Evolutionary conservation across 1,284 basidiomycete species (phyloP), one percentile per base, ranked within the genome.

Genomic region (Acaromyces ingoldii): DNA sequence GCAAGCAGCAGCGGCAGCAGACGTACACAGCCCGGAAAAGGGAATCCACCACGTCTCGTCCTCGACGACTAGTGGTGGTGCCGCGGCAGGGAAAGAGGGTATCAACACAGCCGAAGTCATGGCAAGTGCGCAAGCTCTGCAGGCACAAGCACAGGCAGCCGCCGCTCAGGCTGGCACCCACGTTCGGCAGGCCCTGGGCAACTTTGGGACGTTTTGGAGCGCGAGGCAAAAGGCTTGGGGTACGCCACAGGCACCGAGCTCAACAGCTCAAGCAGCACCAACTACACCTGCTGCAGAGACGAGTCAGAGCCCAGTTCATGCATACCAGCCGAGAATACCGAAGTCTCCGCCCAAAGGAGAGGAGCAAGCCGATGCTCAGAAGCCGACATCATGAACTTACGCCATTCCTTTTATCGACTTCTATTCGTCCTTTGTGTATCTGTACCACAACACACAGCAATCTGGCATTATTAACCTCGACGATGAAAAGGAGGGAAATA

Each of bases 81-180:
- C 40, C n/a, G 26, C 28, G 6, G n/a, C 44, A 15, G 15, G 13
- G 22, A 28, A 34, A 33, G 46, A 34, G 15, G 33, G 33, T 25
- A 28, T 29, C 7, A 9, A 5, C 13, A 4, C 21, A 15, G 38
- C 38, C 17, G 25, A n/a, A n/a, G 30, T 45, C 25, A 13, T 45
- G 4, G 37, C 49, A 13, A 31, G 44, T 33, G 28, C 48, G 24
- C 30, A 45, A 36, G 51, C 31, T 4, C 25, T 49, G n/a, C 51
- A 53, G 19, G 48, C 45, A 9, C 49, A 51, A 28, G 51, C 51
- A 10, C 21, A 28, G 11, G 51, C 53, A 10, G 65, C 60, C n/a
- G 71, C 62, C 22, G 57, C 63, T 6, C 59, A 60, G 7, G 70
- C 71, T 1, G 63, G 62, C 21, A 67, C 65, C 2, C 65, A 73